Conservation (phyloP, 352 stramenopile species). For the Globisporangium acanthophoron region DNA sequence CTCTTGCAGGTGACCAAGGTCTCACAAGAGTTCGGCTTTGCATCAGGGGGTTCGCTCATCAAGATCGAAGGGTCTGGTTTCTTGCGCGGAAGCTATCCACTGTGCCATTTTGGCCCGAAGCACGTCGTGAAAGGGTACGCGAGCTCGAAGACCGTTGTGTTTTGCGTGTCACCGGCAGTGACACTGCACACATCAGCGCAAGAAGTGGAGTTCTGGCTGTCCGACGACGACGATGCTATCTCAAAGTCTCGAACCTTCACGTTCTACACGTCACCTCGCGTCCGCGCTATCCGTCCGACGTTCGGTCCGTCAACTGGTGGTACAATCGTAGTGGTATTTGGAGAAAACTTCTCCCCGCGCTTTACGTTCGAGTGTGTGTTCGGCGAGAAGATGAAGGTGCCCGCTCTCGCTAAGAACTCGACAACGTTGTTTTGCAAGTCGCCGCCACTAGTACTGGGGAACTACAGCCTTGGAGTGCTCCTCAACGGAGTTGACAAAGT, state of each 20-base stretch:
- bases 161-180: slow-evolving; percentile 21
- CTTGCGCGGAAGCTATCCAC: slow-evolving; percentile 6
- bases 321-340: slow-evolving; percentile 20
- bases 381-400: slow-evolving; percentile 9
- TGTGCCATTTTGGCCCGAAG: slow-evolving; percentile 29
- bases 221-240: slow-evolving; percentile 17
- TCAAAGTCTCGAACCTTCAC: slow-evolving; percentile 19
- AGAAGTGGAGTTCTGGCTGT: slow-evolving; percentile 28
- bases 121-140: slow-evolving; percentile 12
- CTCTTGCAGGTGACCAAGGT: background rate
- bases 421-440: slow-evolving; percentile 18
- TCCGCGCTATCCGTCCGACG: slow-evolving; percentile 12
- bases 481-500: slow-evolving; percentile 14
- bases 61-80: slow-evolving; percentile 30
- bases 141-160: slow-evolving; percentile 16
- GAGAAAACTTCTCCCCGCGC: slow-evolving; percentile 16
- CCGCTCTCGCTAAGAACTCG: slow-evolving; percentile 5
- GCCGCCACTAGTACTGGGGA: slow-evolving; percentile 20
- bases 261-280: slow-evolving; percentile 14
- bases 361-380: slow-evolving; percentile 32
- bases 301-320: slow-evolving; percentile 31
- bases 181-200: slow-evolving; percentile 1
- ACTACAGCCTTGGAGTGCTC: slow-evolving; percentile 26
- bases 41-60: slow-evolving; percentile 23
- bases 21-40: slow-evolving; percentile 8